These are phyloP conservation scores for Canariomyces notabilis DNA, from an alignment of 2,329 filamentous ascomycete genomes.

Conservation along the genomic window DNA sequence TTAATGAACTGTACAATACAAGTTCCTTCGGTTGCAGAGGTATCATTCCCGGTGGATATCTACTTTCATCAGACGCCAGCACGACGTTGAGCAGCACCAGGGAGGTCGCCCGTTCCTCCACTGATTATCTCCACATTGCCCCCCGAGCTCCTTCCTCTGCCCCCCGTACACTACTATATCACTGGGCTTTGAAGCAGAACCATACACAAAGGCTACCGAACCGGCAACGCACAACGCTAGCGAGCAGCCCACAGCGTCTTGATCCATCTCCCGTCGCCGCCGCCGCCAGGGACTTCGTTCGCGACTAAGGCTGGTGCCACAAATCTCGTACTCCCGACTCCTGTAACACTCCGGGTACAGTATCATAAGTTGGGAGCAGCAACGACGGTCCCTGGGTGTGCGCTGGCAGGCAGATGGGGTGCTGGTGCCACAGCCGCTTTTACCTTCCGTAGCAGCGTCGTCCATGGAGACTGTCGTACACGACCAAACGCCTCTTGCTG, in stretches of 20 bases:
- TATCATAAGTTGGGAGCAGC: conserved; percentile 2
- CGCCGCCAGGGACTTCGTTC: conserved; percentile 5
- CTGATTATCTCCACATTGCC: neutral
- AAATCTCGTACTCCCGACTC: neutral
- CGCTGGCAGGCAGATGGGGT: conserved; percentile 24
- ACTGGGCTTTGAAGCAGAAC: conserved; percentile 13
- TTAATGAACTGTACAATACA: conserved; percentile 15
- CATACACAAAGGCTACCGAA: conserved; percentile 18
- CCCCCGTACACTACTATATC: conserved; percentile 17
- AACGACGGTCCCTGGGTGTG: conserved; percentile 18
- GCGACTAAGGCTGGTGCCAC: conserved; percentile 5
- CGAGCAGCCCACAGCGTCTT: conserved; percentile 4
- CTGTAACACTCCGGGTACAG: conserved; percentile 3
- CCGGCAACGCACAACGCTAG: conserved; percentile 13
- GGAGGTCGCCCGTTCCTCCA: conserved; percentile 8
- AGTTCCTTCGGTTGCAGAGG: neutral
- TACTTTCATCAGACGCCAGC: neutral
- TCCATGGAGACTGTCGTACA: conserved; percentile 83
- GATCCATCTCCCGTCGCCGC: conserved; percentile 3
- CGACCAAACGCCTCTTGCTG: conserved; percentile 80
- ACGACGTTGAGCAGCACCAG: neutral
- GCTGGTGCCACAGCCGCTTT: conserved; percentile 19
- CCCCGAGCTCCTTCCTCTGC: neutral
- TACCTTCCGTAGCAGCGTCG: conserved; percentile 12
- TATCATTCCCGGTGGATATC: conserved; percentile 10